Evolutionary conservation across 2,329 filamentous ascomycete genomes (phyloP), one percentile per base, ranked within the genome.

Genomic region (Thielaviopsis populi): DNA sequence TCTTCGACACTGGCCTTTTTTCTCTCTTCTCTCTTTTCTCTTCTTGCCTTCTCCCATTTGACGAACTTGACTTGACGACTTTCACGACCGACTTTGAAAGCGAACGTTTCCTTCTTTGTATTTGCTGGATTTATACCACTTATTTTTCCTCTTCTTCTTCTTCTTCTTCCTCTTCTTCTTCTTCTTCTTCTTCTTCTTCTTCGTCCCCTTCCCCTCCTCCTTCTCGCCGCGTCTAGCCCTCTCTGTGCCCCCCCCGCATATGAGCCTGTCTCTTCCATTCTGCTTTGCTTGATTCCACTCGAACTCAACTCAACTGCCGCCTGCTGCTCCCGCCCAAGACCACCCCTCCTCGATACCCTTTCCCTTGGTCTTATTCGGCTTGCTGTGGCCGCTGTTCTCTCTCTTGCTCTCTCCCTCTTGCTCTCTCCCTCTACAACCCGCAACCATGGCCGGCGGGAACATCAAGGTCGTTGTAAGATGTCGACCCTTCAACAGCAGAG

Each of bases 391-490:
- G 24, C 50, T 24, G 22, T 59, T 17, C 37, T 43, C 22, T 27
- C 30, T 59, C 30, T 11, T 15, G 33, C 30, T 59, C 22, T 59
- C 24, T 24, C 46, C 19, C 46, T 59, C 27, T 59, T 19, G 8
- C 19, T 24, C 30, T 37, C 33, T 10, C 11, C 2, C 37, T 48
- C 15, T 37, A 53, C 7, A 24, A 42, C 50, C 54, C 56, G 46
- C 30, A 56, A 63, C 54, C n/a, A 61, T 65, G 63, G 43, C 62
- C 41, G 91, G 88, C 77, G 91, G 94, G 73, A 99, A 99, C 74
- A 99, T 99, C 76, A 99, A 99, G 86, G 94, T 99, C 78, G 94
- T 99, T 80, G 94, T 99, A 79, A 85, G 94, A 78, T 86, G 88
- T 70, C 85, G 94, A 73, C 94, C 94, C 61, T 99, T 99, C 78